Evolutionary conservation across 106 monocot species (phyloP).

Genomic region (Dioscorea dumetorum): DNA sequence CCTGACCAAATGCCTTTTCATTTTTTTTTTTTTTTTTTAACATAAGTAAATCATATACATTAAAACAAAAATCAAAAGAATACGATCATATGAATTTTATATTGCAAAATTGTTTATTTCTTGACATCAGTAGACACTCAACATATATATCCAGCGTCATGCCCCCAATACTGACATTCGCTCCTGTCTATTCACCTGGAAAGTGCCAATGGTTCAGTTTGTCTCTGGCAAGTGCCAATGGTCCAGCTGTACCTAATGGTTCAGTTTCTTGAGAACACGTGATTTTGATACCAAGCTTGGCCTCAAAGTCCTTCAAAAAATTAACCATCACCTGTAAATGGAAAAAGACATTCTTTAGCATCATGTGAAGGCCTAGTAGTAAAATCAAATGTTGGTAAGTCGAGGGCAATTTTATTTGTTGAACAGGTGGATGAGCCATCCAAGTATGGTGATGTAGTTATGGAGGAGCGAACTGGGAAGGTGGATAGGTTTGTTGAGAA

Average conservation of each 20-base stretch:
- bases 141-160: background rate
- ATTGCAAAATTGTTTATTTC: no score
- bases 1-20: no score
- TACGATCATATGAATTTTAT: no score
- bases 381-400: background rate
- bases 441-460: constrained; percentile 55
- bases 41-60: no score
- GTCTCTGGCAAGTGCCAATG: constrained; percentile 36
- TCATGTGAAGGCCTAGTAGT: no score
- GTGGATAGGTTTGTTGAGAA: constrained; percentile 61
- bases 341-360: background rate
- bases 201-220: constrained; percentile 28
- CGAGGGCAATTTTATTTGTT: background rate
- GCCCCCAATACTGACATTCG: background rate
- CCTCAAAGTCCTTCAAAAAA: constrained; percentile 31
- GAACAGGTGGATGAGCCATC: constrained; percentile 57
- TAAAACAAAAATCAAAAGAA: no score
- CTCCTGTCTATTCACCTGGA: constrained; percentile 6
- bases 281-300: constrained; percentile 31
- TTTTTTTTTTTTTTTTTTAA: background rate
- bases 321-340: constrained; percentile 27
- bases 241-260: constrained; percentile 38
- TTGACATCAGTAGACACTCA: no score
- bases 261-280: constrained; percentile 36
- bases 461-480: constrained; percentile 41